Evolutionary conservation across 2,329 filamentous ascomycete species (phyloP), one percentile per base, ranked within the genome.

Genomic region (Graphilbum sp.): DNA sequence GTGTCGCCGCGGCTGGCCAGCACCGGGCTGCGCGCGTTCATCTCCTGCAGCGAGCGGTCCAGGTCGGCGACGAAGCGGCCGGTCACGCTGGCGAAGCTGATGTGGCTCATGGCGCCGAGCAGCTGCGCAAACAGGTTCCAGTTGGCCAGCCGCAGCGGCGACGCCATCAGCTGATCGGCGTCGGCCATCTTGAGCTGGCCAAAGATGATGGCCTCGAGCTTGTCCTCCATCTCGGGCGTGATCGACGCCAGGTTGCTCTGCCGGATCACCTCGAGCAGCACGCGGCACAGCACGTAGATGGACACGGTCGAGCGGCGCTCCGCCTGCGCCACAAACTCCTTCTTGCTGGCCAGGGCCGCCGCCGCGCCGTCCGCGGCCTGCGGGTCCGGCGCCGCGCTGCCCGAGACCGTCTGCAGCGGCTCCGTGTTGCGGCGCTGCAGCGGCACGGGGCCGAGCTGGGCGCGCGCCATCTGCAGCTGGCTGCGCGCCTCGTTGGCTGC

Each of bases 51-150:
- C 10, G 79, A 80, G 24, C 67, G 67, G 40, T 86, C 82, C 5
- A 98, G 66, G 52, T 96, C 87, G 23, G 69, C 63, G 34, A 93
- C 66, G 52, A 93, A 98, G 35, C 84, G 76, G 39, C 76, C 73
- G 4, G 84, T 77, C 34, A 98, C 87, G 40, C 78, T 82, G 15
- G 74, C 63, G 54, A 98, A 96, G 52, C 92, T 88, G 46, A 90
- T 78, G 33, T 82, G 80, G 58, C 90, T 95, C 82, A 98, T 94
- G 30, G 87, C 80, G n/a, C 92, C 90, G 1, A 98, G 70, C 4
- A 98, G 64, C 50, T 94, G 83, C 17, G 85, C 79, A 54, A 95
- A 95, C 3, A 98, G 75, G 42, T 84, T 82, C 88, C 88, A 98
- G 50, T 98, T 98, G 13, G 90, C 83, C 58, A 90, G 75, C 46